A percentile compares a stretch with the other conserved stretches of the same genome.
These are phyloP conservation scores for Botrytis sinoallii DNA, from an alignment of 2,329 filamentous ascomycete genomes.

Conservation along the genomic window DNA sequence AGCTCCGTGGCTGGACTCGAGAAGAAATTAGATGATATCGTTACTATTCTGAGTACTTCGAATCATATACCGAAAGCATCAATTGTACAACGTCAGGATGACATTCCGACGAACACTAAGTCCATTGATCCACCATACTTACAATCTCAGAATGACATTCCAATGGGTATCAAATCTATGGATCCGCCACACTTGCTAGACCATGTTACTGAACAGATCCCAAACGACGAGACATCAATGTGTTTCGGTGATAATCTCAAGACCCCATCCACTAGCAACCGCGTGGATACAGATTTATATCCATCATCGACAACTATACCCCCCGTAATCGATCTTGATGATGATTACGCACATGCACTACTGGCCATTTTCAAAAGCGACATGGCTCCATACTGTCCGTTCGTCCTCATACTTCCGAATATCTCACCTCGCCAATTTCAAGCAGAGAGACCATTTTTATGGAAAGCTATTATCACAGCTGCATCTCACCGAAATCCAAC, in stretches of 20 bases:
- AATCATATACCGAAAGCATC: constrained; percentile 1
- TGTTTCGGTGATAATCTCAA: not conserved
- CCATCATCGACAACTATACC: not conserved
- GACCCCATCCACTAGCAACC: not conserved
- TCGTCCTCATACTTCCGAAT: constrained; percentile 23
- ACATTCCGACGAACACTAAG: not conserved
- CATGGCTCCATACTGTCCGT: constrained; percentile 21
- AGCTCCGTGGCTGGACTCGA: constrained; percentile 23
- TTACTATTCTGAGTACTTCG: constrained; percentile 18
- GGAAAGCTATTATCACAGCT: constrained; percentile 22
- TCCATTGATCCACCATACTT: not conserved
- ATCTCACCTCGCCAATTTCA: constrained; percentile 19
- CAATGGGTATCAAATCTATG: not conserved
- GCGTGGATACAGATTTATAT: not conserved
- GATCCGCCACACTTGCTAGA: not conserved
- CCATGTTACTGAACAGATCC: not conserved
- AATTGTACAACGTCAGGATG: not conserved
- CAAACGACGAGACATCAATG: not conserved
- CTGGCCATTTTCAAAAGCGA: constrained; percentile 21
- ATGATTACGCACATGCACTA: constrained; percentile 16
- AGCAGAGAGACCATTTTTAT: constrained; percentile 23
- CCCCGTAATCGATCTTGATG: constrained; percentile 2
- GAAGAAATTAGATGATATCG: constrained; percentile 24
- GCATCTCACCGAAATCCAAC: constrained; percentile 19
- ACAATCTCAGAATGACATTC: not conserved